Conservation (phyloP, 192 early-diverging fungal genomes). For the Umbelopsis isabellina region DNA sequence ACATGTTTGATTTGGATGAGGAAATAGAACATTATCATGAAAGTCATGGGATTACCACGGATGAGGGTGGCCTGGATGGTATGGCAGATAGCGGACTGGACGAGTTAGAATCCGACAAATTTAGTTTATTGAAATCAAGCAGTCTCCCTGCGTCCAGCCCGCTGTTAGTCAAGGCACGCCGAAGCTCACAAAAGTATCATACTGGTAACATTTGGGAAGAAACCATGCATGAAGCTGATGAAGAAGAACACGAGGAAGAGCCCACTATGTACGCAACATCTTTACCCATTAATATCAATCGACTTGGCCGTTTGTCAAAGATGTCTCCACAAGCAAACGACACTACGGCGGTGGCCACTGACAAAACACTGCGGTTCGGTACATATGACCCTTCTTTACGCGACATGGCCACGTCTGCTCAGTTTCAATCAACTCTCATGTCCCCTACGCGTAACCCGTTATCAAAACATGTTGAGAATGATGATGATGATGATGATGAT, state of each 20-base stretch:
- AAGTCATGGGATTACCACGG: background rate
- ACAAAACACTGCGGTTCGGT: background rate
- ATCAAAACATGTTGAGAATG: background rate
- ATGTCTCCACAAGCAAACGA: background rate
- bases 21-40: background rate
- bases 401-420: background rate
- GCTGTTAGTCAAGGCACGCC: background rate
- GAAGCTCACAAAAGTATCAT: constrained; percentile 12
- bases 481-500: constrained; percentile 17
- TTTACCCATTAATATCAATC: constrained; percentile 18
- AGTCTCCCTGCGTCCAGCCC: constrained; percentile 12
- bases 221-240: background rate
- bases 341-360: background rate
- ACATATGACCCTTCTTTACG: constrained; percentile 2
- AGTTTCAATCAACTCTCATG: background rate
- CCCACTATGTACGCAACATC: constrained; percentile 19
- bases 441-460: background rate
- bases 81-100: background rate
- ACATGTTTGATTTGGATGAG: constrained; percentile 9
- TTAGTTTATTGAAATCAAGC: background rate
- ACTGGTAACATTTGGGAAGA: constrained; percentile 14
- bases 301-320: background rate
- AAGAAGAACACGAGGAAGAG: background rate
- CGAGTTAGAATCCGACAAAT: background rate
- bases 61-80: background rate